Evolutionary conservation across 164 flowering plant species (phyloP).

Genomic region (Litsea cubeba): DNA sequence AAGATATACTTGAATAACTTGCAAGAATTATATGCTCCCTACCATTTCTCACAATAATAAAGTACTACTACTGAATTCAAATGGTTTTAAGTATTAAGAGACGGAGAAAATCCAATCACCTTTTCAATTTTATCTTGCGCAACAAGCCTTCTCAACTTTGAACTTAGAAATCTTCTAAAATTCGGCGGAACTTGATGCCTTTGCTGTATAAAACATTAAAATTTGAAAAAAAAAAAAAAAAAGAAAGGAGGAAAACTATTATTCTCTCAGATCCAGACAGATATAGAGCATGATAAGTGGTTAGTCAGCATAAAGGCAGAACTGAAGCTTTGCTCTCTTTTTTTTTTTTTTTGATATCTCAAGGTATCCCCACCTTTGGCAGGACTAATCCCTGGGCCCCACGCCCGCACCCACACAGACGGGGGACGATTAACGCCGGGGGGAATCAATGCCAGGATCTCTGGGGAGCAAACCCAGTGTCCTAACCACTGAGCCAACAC

Average conservation of each 20-base stretch:
- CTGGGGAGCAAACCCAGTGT: too few relatives aligned
- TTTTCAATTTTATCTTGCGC: slow-evolving; percentile 74
- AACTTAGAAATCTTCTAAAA: slow-evolving; percentile 58
- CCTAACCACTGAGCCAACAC: too few relatives aligned
- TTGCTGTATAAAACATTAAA: slow-evolving; percentile 44
- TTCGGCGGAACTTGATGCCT: slow-evolving; percentile 62
- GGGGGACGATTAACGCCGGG: too few relatives aligned
- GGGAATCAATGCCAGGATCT: too few relatives aligned
- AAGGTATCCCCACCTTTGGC: too few relatives aligned
- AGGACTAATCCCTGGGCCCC: too few relatives aligned
- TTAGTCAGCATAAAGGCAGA: background rate
- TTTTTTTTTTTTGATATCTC: too few relatives aligned
- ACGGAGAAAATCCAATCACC: slow-evolving; percentile 29
- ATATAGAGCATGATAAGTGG: background rate
- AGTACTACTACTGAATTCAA: background rate
- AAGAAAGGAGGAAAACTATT: background rate
- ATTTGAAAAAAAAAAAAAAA: background rate
- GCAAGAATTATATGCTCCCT: too few relatives aligned
- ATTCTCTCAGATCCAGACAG: background rate
- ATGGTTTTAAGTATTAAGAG: background rate
- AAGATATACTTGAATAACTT: too few relatives aligned
- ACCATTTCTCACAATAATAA: too few relatives aligned
- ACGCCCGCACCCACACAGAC: too few relatives aligned
- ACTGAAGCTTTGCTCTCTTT: background rate
- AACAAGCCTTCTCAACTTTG: slow-evolving; percentile 73